Base-by-base conservation (phyloP, 1,284 basidiomycete genomes). In the Dichomitus squalens region DNA sequence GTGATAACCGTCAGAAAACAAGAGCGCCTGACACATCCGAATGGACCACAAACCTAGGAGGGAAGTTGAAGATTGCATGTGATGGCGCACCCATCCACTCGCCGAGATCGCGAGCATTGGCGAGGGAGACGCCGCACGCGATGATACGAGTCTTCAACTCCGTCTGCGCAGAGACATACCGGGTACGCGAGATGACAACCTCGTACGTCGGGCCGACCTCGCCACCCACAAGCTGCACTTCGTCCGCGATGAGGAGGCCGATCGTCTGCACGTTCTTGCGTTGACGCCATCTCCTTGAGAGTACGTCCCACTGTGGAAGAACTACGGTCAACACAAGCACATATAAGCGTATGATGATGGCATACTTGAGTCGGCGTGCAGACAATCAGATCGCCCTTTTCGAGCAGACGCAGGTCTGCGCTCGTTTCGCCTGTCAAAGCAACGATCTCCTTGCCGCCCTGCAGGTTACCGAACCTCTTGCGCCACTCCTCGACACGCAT, bases 21-120 rank as follows among this genome's bases (percentile, higher is more conserved):
- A 18, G n/a, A 27, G 16, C 8, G 27, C 27, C 9, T 20, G 20
- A 33, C 8, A 20, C 27, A 48, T 49, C 57, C 14, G 20, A 25
- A 6, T 16, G 34, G 34, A 25, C 41, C 31, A 61, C 79, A 57
- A 68, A 90, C 84, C 90, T 92, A 0, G 96, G 96, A 0, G 94
- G 92, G 75, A 99, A 98, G 78, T 99, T 98, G 87, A 99, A 98
- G 62, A 98, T 93, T 7, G 92, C 91, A 71, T 96, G 94, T 4
- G 90, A 88, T 1, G 90, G 89, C 0, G 90, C 95, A 31, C 96
- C 96, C 74, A 99, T 94, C 97, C 97, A 99, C 70, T 99, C 96
- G 31, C 96, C 95, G 0, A 99, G 79, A 72, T 99, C 97, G 25
- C 92, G 84, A 1, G 95, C 96, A 68, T 99, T 98, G n/a, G 95